A percentile compares a stretch with the other conserved stretches of the same genome.
phyloP scores from a whole-genome alignment of 2,329 filamentous ascomycete genomes.

The Alternaria sp. region DNA sequence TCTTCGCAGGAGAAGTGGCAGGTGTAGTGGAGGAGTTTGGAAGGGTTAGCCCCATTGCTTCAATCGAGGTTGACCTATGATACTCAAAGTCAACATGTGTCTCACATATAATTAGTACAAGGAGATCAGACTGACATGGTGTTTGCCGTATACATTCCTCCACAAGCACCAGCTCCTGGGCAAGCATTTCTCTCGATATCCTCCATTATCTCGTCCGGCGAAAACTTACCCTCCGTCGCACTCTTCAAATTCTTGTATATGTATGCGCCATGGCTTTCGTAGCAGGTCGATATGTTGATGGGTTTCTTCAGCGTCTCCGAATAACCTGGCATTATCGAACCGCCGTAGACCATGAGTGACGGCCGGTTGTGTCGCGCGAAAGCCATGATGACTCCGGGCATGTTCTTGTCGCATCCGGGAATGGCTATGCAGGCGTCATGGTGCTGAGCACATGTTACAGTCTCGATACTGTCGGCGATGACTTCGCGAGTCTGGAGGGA shows the following conservation, averaged over 20 bases:
- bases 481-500: conserved; percentile 90
- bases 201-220: conserved; percentile 79
- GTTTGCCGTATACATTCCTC: conserved; percentile 95
- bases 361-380: conserved; percentile 91
- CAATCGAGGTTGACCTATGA: background rate
- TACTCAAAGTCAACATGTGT: background rate
- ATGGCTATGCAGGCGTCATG: conserved; percentile 95
- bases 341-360: conserved; percentile 95
- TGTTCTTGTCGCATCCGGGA: conserved; percentile 96
- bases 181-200: conserved; percentile 85
- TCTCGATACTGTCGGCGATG: conserved; percentile 94
- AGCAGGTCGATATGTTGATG: conserved; percentile 89
- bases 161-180: conserved; percentile 80
- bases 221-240: conserved; percentile 73
- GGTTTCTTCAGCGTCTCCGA: conserved; percentile 77
- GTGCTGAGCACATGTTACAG: conserved; percentile 88
- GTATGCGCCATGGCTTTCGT: conserved; percentile 86
- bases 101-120: background rate
- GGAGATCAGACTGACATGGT: conserved; percentile 68
- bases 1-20: conserved; percentile 81
- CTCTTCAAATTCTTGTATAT: conserved; percentile 77
- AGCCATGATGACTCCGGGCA: conserved; percentile 92
- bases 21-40: conserved; percentile 87
- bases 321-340: conserved; percentile 88
- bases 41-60: conserved; percentile 81